These are phyloP conservation scores for Megacollybia platyphylla DNA, from an alignment of 1,284 basidiomycete genomes.

Conservation along the genomic window DNA sequence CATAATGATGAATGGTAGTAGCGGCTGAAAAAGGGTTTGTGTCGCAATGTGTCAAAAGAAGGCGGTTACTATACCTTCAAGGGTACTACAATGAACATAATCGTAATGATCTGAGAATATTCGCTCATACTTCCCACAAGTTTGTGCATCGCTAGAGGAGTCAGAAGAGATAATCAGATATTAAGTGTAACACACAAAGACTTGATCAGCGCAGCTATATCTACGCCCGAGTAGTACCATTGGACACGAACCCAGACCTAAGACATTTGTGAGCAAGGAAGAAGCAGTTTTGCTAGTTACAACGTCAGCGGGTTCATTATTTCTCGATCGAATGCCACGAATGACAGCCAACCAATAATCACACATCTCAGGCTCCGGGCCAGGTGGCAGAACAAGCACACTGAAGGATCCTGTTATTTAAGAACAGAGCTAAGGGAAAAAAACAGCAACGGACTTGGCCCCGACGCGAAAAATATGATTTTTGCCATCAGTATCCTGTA, in stretches of 20 bases:
- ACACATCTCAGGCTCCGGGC: conserved; percentile 5
- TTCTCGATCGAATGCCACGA: conserved; percentile 18
- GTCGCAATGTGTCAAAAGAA: not conserved
- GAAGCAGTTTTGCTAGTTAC: not conserved
- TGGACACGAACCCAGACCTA: conserved; percentile 35
- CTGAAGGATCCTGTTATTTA: conserved; percentile 10
- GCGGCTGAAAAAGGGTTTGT: conserved; percentile 11
- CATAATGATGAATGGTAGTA: conserved; percentile 16
- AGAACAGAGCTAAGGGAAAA: not conserved
- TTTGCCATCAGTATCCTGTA: conserved; percentile 14
- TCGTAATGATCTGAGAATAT: conserved; percentile 31
- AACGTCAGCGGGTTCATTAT: conserved; percentile 2
- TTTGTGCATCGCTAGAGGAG: conserved; percentile 17
- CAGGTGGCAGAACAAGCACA: conserved; percentile 15
- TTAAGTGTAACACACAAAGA: conserved; percentile 25
- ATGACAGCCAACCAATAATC: conserved; percentile 22
- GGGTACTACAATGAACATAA: conserved; percentile 22
- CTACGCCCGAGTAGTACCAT: conserved; percentile 34
- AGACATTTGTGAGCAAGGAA: not conserved
- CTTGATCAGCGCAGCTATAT: conserved; percentile 23
- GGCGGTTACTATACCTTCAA: conserved; percentile 20
- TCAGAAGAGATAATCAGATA: not conserved
- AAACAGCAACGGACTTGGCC: conserved; percentile 15
- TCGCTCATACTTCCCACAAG: conserved; percentile 27
- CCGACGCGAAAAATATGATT: conserved; percentile 11